Evolutionary conservation across 2,329 filamentous ascomycete species (phyloP), one percentile per base, ranked within the genome.

Genomic region (Rhynchosporium agropyri): DNA sequence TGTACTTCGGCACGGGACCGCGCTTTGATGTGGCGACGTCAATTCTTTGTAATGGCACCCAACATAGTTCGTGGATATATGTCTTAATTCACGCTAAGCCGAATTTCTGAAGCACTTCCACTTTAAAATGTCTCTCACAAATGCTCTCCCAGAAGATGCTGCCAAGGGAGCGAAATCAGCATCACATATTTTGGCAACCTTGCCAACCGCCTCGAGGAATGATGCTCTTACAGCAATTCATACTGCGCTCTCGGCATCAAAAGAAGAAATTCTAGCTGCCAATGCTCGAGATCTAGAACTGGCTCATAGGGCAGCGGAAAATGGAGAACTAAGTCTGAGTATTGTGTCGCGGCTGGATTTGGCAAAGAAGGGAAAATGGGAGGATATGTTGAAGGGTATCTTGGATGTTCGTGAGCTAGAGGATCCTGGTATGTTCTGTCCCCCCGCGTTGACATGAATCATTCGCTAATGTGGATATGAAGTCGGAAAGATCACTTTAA

Each of bases 311-410:
- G 90, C 91, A 55, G 91, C 90, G 26, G 84, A 87, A 15, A 84
- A 87, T 71, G 94, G 94, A 46, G 81, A 86, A 54, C 79, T 98
- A 56, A 94, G 88, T 75, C 84, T 89, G 72, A 95, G 91, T 73
- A 83, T 98, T 29, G 85, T 97, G 38, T 95, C 96, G 72, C 85
- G 95, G 61, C 83, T 99, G 65, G 94, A 99, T 76, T 81, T 99
- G 55, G 87, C 86, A 55, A 89, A 90, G 76, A 85, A 87, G 74
- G 94, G 94, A 63, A 98, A 98, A 79, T 99, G 89, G 82, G 93
- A 97, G 73, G 95, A 98, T 74, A 98, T 99, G 95, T 82, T 99
- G 68, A 89, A 93, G 79, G 95, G 95, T 31, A 96, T 99, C 65
- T 78, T 96, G 64, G 92, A 97, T 77, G 95, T 99, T 65, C 84